A percentile compares a stretch with the other conserved stretches of the same genome.
phyloP scores from a whole-genome alignment of 495 filamentous ascomycete genomes.

The Cairneyella variabilis region DNA sequence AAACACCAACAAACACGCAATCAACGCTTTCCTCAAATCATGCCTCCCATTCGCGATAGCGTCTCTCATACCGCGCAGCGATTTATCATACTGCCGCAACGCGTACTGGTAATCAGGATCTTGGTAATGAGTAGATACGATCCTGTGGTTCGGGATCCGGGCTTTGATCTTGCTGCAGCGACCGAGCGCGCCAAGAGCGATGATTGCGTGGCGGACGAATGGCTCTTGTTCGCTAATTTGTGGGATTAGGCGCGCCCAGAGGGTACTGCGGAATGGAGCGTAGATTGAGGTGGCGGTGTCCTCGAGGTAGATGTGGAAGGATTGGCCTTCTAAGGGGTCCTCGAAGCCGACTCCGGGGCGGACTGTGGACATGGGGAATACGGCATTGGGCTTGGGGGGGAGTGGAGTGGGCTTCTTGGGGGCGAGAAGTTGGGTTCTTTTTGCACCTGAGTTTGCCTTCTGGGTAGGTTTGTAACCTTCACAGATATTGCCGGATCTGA shows the following conservation, averaged over 20 bases:
- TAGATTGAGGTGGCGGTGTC: constrained; percentile 1
- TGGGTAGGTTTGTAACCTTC: constrained; percentile 8
- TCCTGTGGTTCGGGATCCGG: background rate
- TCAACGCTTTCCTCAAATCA: constrained; percentile 9
- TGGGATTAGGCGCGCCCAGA: constrained; percentile 13
- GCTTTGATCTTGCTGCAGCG: background rate
- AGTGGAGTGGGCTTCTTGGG: background rate
- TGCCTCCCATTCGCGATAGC: constrained; percentile 13
- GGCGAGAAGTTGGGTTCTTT: background rate
- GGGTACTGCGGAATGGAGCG: constrained; percentile 3
- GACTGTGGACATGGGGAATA: background rate
- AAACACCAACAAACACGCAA: constrained; percentile 17
- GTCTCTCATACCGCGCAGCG: constrained; percentile 13
- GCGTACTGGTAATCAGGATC: constrained; percentile 7
- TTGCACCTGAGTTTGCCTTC: background rate
- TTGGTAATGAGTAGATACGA: background rate
- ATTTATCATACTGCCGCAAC: constrained; percentile 9
- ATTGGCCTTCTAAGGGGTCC: background rate
- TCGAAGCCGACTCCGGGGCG: background rate
- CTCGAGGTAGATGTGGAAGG: constrained; percentile 7
- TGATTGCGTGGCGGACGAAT: constrained; percentile 7
- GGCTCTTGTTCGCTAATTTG: constrained; percentile 11
- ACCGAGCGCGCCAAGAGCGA: constrained; percentile 15
- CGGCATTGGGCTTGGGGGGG: background rate
- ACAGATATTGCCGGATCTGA: constrained; percentile 16